Evolutionary conservation across 805 yeast genomes (phyloP).

Genomic region (Lachancea nothofagi): DNA sequence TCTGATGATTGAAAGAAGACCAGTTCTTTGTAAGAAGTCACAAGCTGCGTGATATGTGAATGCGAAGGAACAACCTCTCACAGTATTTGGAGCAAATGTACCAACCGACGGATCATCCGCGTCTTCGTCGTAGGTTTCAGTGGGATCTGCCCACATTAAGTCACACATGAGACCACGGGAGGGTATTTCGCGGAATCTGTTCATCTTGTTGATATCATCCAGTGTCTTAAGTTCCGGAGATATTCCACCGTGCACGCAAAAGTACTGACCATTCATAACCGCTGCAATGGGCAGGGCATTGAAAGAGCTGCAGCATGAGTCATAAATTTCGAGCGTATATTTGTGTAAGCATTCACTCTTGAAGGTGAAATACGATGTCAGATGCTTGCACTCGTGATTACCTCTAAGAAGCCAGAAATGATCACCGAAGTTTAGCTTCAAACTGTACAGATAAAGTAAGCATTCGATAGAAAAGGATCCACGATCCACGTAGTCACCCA

Average conservation of each 20-base stretch:
- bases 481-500: constrained; percentile 94
- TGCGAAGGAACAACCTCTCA: constrained; percentile 90
- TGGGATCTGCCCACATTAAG: constrained; percentile 92
- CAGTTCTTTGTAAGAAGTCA: constrained; percentile 69
- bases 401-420: constrained; percentile 83
- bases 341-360: constrained; percentile 86
- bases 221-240: constrained; percentile 75
- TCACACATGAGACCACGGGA: constrained; percentile 93
- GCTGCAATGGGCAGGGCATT: constrained; percentile 90
- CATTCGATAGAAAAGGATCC: constrained; percentile 88
- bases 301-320: constrained; percentile 70
- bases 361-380: constrained; percentile 91
- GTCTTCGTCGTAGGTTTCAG: constrained; percentile 77
- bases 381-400: constrained; percentile 90
- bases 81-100: constrained; percentile 57
- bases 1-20: constrained; percentile 76
- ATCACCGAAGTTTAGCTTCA: constrained; percentile 69
- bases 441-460: constrained; percentile 64
- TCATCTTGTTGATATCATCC: constrained; percentile 60
- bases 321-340: constrained; percentile 60
- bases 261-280: constrained; percentile 85
- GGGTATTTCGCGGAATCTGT: constrained; percentile 90
- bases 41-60: constrained; percentile 80
- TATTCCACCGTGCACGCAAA: constrained; percentile 95
- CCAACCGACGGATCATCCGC: constrained; percentile 34